Evolutionary conservation across 2,329 filamentous ascomycete species (phyloP).

Genomic region (Trematosphaeria pertusa): DNA sequence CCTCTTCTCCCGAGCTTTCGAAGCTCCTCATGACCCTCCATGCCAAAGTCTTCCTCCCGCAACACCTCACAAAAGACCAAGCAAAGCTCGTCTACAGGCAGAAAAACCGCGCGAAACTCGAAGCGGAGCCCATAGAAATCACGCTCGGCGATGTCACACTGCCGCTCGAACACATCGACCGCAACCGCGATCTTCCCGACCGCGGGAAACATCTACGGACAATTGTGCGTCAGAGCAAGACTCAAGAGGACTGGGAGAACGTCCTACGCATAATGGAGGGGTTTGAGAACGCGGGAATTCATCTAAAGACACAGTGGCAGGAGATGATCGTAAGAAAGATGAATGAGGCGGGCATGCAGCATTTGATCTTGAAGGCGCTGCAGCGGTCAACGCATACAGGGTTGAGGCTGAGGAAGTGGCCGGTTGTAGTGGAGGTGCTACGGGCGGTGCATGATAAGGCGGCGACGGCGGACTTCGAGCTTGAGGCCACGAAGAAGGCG

Average conservation of each 20-base stretch:
- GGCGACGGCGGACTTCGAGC: constrained; percentile 43
- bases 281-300: constrained; percentile 33
- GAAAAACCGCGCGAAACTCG: constrained; percentile 50
- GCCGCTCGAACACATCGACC: constrained; percentile 41
- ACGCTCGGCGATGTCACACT: constrained; percentile 49
- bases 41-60: constrained; percentile 53
- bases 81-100: constrained; percentile 51
- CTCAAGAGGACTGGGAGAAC: constrained; percentile 44
- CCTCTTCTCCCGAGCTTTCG: constrained; percentile 51
- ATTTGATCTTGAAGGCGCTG: constrained; percentile 38
- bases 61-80: constrained; percentile 51
- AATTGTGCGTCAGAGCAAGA: constrained; percentile 27
- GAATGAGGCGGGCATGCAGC: constrained; percentile 25
- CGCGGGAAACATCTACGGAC: constrained; percentile 17
- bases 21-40: constrained; percentile 50
- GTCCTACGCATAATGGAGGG: constrained; percentile 42
- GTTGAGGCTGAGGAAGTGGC: constrained; percentile 25
- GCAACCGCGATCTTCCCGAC: constrained; percentile 27
- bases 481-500: constrained; percentile 47
- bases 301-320: constrained; percentile 16
- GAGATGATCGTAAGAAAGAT: constrained; percentile 30
- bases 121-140: constrained; percentile 51
- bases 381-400: constrained; percentile 35
- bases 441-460: constrained; percentile 45
- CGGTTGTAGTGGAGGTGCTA: constrained; percentile 43